Base-by-base conservation (phyloP, 2,329 filamentous ascomycete species). In the Arthrobotrys megalospora region DNA sequence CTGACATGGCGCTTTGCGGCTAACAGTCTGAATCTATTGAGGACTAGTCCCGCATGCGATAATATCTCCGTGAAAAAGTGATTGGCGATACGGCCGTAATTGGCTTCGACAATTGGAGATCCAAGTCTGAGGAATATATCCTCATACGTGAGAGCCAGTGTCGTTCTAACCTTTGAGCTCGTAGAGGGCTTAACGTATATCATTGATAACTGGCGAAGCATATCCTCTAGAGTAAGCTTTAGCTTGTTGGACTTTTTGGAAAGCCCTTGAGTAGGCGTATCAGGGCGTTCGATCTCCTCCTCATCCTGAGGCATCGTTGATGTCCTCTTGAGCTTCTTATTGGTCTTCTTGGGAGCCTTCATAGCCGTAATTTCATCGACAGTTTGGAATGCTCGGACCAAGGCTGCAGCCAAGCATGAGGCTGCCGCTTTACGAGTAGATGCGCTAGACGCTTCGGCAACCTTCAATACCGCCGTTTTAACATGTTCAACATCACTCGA, bases 401-500 rank as follows among this genome's bases (percentile, higher is more conserved):
- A 86, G n/a, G 90, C 90, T 78, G 93, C 90, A 8, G 94, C 92
- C 73, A 98, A 87, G 83, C 93, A 95, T 69, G 93, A 92, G 6
- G 94, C 94, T 2, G 93, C 93, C 1, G 94, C 93, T 84, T 95
- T 92, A 77, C 96, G 89, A 64, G 97, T 93, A 32, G 91, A 88
- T 0, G 90, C 85, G 60, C 91, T 92, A 0, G 90, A 85, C 41
- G 91, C 94, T 81, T 99, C 96, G 76, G 96, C 91, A 0, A 91
- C 89, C 84, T 97, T 98, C 88, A 94, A 96, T 14, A 96, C 86
- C 5, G 91, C 90, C 38, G 89, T 89, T 84, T 95, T 94, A 19
- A 98, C 85, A 83, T 92, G 93, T 81, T 99, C 96, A 82, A 97
- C 97, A 83, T 99, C 96, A 83, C 88, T 91, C 12, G 91, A 90